phyloP scores from a whole-genome alignment of 306 rosid species.

The Pueraria montana region DNA sequence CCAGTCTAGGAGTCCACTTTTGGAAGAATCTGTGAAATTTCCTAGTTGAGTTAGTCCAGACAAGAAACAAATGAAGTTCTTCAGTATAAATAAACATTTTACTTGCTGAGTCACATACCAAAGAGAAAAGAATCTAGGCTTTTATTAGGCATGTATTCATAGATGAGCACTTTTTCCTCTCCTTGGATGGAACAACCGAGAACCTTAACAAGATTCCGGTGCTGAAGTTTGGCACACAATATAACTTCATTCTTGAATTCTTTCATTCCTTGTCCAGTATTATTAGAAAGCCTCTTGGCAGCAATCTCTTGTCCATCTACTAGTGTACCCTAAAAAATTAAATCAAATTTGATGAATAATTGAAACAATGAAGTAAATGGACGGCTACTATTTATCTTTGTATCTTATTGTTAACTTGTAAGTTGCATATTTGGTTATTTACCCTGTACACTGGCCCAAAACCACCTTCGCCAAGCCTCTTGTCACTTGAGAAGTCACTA shows the following conservation, averaged over 20 bases:
- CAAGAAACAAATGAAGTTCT: neutral
- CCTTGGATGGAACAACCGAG: constrained; percentile 54
- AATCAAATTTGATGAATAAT: neutral
- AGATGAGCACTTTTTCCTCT: constrained; percentile 48
- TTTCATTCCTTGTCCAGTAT: constrained; percentile 44
- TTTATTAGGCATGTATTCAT: no score
- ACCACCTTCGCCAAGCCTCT: constrained; percentile 59
- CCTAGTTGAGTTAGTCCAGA: neutral
- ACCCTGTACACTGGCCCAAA: constrained; percentile 64
- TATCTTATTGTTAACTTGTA: neutral
- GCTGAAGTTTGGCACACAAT: constrained; percentile 58
- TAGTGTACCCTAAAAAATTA: constrained; percentile 49
- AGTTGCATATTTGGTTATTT: neutral
- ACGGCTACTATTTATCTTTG: neutral
- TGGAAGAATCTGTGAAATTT: constrained; percentile 28
- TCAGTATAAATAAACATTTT: neutral
- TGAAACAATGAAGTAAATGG: neutral
- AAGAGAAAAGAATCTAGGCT: no score
- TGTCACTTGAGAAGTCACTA: constrained; percentile 49
- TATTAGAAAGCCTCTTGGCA: constrained; percentile 54
- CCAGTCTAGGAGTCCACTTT: constrained; percentile 40
- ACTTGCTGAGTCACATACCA: constrained; percentile 33
- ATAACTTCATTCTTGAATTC: constrained; percentile 61
- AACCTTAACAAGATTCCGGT: constrained; percentile 61
- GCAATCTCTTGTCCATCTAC: constrained; percentile 58